phyloP scores from a whole-genome alignment of 345 rosid genomes.

The Psidium friedrichsthalianum region DNA sequence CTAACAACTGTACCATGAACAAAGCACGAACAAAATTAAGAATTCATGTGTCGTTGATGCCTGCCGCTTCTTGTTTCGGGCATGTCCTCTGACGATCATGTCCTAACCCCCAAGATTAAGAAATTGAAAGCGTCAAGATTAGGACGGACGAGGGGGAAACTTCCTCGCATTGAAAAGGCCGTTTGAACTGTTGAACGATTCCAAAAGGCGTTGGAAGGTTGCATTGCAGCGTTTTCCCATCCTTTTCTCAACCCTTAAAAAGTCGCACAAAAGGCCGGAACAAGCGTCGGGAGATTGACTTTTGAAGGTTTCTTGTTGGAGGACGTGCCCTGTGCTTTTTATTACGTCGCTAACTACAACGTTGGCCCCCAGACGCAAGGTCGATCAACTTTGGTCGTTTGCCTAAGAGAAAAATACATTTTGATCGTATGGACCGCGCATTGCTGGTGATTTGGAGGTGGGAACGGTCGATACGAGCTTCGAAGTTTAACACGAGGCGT shows the following conservation, averaged over 20 bases:
- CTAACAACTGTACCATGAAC: not conserved
- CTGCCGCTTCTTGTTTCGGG: not conserved
- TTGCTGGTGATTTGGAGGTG: not conserved
- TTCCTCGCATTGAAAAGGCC: conserved; percentile 7
- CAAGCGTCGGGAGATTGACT: not conserved
- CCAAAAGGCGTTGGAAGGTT: not conserved
- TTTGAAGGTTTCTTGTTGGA: not conserved
- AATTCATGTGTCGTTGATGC: not conserved
- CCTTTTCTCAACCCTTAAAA: not conserved
- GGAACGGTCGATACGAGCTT: not conserved
- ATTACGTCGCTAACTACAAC: not conserved
- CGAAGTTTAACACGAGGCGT: not conserved
- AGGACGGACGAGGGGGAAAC: not conserved
- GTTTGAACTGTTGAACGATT: conserved; percentile 14
- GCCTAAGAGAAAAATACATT: too few relatives aligned
- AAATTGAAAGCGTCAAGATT: not conserved
- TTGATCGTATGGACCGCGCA: too few relatives aligned
- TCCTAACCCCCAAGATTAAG: not conserved
- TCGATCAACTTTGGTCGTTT: too few relatives aligned
- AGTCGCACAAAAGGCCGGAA: not conserved
- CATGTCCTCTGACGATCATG: not conserved
- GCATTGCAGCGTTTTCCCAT: not conserved
- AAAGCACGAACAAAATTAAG: not conserved
- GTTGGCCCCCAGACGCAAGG: not conserved
- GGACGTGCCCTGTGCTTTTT: not conserved